A percentile compares a stretch with the other conserved stretches of the same genome.
phyloP scores from a whole-genome alignment of 768 basidiomycete species.

The Boletus patriciae region DNA sequence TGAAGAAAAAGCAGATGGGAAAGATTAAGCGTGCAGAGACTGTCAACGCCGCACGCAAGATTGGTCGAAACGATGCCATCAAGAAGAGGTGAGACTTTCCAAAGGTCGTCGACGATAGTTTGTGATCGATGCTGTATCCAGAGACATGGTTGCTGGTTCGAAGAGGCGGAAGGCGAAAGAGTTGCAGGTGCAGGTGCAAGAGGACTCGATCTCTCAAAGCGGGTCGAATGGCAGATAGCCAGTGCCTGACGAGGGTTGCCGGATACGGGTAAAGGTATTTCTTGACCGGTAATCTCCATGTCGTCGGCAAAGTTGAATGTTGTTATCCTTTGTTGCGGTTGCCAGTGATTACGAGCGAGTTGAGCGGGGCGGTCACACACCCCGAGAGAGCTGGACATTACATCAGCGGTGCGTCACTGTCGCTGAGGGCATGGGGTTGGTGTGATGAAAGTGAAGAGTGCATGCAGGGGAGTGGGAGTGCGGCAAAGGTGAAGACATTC shows the following conservation, averaged over 20 bases:
- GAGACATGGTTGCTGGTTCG: slow-evolving; percentile 78
- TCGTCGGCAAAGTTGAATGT: slow-evolving; percentile 9
- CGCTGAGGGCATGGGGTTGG: neutral
- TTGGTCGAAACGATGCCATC: slow-evolving; percentile 68
- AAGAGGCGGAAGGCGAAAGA: slow-evolving; percentile 59
- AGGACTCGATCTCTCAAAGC: neutral
- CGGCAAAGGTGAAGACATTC: slow-evolving; percentile 12
- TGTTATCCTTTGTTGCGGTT: slow-evolving; percentile 11
- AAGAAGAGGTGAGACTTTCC: slow-evolving; percentile 58
- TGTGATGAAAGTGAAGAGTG: slow-evolving; percentile 11
- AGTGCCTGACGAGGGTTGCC: neutral
- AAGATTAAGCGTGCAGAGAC: slow-evolving; percentile 76
- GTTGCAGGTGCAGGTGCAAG: neutral
- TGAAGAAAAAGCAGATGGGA: slow-evolving; percentile 83
- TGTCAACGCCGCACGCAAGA: slow-evolving; percentile 66
- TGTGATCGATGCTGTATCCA: slow-evolving; percentile 26
- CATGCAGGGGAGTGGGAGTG: neutral
- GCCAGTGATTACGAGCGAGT: neutral
- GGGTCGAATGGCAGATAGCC: neutral
- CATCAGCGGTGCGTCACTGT: slow-evolving; percentile 6
- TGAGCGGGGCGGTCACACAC: neutral
- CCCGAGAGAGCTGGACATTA: neutral
- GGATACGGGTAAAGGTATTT: neutral
- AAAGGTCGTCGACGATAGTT: neutral
- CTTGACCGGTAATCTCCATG: slow-evolving; percentile 1